phyloP scores from a whole-genome alignment of 2,329 filamentous ascomycete species.

The Chaetomiaceae sp. region DNA sequence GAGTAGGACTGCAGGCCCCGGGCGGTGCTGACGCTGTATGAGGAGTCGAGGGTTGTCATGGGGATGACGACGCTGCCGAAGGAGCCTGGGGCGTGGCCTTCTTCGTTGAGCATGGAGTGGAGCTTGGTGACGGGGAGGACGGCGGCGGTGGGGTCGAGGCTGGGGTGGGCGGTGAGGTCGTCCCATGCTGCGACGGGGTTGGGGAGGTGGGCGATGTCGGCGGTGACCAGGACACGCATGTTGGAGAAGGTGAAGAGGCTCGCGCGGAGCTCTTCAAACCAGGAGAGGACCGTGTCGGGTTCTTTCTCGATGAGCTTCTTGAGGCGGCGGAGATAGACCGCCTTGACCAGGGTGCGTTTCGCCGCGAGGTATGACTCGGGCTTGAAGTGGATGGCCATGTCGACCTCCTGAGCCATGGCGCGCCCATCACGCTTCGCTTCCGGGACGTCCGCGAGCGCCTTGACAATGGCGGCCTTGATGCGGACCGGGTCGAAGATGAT shows the following conservation, averaged over 20 bases:
- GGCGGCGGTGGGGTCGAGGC: slow-evolving; percentile 46
- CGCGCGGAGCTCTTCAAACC: slow-evolving; percentile 71
- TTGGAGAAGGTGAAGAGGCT: slow-evolving; percentile 80
- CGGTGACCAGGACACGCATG: slow-evolving; percentile 78
- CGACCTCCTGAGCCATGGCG: slow-evolving; percentile 58
- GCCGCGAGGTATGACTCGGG: slow-evolving; percentile 71
- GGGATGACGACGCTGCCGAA: slow-evolving; percentile 74
- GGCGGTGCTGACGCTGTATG: slow-evolving; percentile 73
- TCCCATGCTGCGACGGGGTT: slow-evolving; percentile 79
- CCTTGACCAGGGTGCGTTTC: slow-evolving; percentile 77
- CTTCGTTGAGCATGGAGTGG: slow-evolving; percentile 65
- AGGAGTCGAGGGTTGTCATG: slow-evolving; percentile 89
- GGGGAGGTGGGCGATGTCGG: slow-evolving; percentile 67
- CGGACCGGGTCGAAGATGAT: slow-evolving; percentile 74
- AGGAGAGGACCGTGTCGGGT: slow-evolving; percentile 67
- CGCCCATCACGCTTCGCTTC: slow-evolving; percentile 85
- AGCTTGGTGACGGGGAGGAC: slow-evolving; percentile 68
- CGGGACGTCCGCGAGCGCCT: slow-evolving; percentile 85
- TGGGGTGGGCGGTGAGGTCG: slow-evolving; percentile 45
- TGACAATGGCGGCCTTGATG: slow-evolving; percentile 62
- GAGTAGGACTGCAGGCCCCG: slow-evolving; percentile 69
- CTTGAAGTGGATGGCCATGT: slow-evolving; percentile 77
- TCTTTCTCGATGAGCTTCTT: slow-evolving; percentile 75
- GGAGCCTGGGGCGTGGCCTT: slow-evolving; percentile 70
- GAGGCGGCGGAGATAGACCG: slow-evolving; percentile 79